Evolutionary conservation across 352 stramenopile species (phyloP).

Genomic region (Aphanomyces cochlioides): DNA sequence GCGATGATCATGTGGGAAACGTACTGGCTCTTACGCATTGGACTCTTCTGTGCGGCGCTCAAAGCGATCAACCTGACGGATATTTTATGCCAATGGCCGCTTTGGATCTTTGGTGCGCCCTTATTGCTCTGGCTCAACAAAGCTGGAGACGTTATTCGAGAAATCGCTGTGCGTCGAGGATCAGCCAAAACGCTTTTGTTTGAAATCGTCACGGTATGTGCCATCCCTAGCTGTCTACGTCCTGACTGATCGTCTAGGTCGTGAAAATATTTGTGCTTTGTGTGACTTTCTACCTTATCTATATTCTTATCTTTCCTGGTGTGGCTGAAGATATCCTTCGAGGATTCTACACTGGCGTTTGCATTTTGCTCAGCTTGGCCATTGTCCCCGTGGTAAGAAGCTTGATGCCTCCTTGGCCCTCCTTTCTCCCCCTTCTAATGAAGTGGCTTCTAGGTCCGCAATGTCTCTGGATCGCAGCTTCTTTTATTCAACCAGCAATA

Average conservation of each 20-base stretch:
- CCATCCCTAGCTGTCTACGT: not conserved
- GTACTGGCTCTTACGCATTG: constrained; percentile 25
- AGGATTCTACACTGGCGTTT: constrained; percentile 29
- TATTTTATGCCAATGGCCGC: constrained; percentile 28
- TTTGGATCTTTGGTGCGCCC: constrained; percentile 28
- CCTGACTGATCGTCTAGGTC: constrained; percentile 3
- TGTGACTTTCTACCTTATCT: constrained; percentile 28
- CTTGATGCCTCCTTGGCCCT: too few relatives aligned
- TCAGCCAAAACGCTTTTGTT: constrained; percentile 24
- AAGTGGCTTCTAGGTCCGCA: constrained; percentile 9
- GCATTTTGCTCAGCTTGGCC: constrained; percentile 10
- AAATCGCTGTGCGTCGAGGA: constrained; percentile 13
- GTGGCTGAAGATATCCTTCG: constrained; percentile 26
- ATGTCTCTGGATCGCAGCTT: constrained; percentile 26
- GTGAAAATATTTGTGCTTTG: constrained; percentile 24
- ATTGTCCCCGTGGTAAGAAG: constrained; percentile 12
- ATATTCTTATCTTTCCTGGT: constrained; percentile 28
- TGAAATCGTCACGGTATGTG: constrained; percentile 19
- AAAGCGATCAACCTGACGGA: constrained; percentile 13
- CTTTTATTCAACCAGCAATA: constrained; percentile 23
- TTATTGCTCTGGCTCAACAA: constrained; percentile 27
- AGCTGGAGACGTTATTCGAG: constrained; percentile 19
- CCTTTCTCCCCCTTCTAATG: not conserved
- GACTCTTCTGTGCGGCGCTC: constrained; percentile 23
- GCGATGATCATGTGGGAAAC: constrained; percentile 29